Evolutionary conservation across 1,284 basidiomycete genomes (phyloP).

Genomic region (Cutaneotrichosporon cutaneum): DNA sequence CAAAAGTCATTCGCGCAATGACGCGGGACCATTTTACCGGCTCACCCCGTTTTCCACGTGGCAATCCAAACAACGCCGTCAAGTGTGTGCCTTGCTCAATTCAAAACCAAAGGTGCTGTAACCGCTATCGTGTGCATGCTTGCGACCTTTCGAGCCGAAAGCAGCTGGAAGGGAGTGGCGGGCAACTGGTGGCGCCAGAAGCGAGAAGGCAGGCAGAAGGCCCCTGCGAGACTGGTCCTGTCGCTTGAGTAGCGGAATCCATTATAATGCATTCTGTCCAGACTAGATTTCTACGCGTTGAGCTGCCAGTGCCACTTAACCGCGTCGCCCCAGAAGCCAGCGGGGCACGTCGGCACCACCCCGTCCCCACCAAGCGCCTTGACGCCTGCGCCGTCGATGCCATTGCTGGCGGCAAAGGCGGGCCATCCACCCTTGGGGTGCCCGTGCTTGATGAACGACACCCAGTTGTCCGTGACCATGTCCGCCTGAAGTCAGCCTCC

Average conservation of each 20-base stretch:
- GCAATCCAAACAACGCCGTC: not conserved
- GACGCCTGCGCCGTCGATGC: conserved; percentile 20
- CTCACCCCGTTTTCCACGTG: not conserved
- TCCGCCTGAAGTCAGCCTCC: conserved; percentile 19
- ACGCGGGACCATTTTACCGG: not conserved
- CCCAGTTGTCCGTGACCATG: conserved; percentile 32
- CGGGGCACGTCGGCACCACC: conserved; percentile 28
- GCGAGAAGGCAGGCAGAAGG: too few species aligned
- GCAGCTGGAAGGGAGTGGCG: too few species aligned
- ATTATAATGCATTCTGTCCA: conserved; percentile 9
- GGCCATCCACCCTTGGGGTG: not conserved
- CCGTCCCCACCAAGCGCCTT: conserved; percentile 29
- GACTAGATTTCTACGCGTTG: conserved; percentile 12
- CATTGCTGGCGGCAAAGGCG: conserved; percentile 26
- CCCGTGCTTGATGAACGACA: conserved; percentile 34
- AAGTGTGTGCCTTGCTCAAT: too few species aligned
- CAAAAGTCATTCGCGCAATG: conserved; percentile 2
- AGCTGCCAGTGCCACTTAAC: conserved; percentile 44
- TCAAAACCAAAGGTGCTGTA: too few species aligned
- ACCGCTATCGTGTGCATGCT: too few species aligned
- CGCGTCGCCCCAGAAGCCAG: conserved; percentile 34
- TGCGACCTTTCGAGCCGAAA: too few species aligned
- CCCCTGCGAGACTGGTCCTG: too few species aligned
- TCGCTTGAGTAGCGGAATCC: too few species aligned
- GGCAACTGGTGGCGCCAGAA: too few species aligned